Percentiles rank a stretch among this genome's conserved stretches.
phyloP scores from a whole-genome alignment of 805 yeast genomes.

The Starmerella apicola region DNA sequence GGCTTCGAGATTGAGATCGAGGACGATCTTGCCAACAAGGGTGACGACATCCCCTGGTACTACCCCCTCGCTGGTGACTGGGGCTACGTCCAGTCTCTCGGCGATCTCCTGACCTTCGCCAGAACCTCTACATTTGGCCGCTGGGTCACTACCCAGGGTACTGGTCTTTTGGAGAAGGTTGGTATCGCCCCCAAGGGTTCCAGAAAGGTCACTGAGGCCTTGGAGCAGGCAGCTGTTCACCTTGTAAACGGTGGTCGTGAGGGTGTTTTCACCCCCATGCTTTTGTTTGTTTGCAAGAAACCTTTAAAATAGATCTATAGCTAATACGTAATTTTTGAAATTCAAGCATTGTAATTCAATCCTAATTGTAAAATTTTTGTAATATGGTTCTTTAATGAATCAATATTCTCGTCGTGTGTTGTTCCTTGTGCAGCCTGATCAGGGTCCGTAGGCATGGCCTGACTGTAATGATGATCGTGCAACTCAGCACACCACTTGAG shows the following conservation, averaged over 20 bases:
- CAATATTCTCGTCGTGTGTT: too few relatives aligned
- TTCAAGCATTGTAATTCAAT: background rate
- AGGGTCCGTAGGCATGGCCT: too few relatives aligned
- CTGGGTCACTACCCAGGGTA: slow-evolving; percentile 64
- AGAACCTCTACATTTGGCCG: slow-evolving; percentile 86
- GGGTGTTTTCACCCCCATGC: slow-evolving; percentile 93
- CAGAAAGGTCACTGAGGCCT: slow-evolving; percentile 75
- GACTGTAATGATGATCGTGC: too few relatives aligned
- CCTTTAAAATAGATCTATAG: slow-evolving; percentile 37
- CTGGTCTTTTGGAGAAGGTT: slow-evolving; percentile 67
- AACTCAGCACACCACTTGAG: too few relatives aligned
- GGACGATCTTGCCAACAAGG: slow-evolving; percentile 69
- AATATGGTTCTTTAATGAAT: too few relatives aligned
- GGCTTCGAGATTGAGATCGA: slow-evolving; percentile 74
- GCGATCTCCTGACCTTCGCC: slow-evolving; percentile 70
- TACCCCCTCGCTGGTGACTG: slow-evolving; percentile 92
- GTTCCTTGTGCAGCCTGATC: too few relatives aligned
- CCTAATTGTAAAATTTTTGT: background rate
- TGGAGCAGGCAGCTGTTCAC: slow-evolving; percentile 94
- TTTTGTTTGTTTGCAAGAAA: slow-evolving; percentile 79
- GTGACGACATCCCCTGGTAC: slow-evolving; percentile 91
- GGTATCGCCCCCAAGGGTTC: slow-evolving; percentile 92
- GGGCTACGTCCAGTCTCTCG: slow-evolving; percentile 67
- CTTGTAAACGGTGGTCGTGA: slow-evolving; percentile 86
- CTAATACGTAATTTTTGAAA: background rate